Base-by-base conservation (phyloP, 768 basidiomycete species). In the Lactifluus hygrophoroides region DNA sequence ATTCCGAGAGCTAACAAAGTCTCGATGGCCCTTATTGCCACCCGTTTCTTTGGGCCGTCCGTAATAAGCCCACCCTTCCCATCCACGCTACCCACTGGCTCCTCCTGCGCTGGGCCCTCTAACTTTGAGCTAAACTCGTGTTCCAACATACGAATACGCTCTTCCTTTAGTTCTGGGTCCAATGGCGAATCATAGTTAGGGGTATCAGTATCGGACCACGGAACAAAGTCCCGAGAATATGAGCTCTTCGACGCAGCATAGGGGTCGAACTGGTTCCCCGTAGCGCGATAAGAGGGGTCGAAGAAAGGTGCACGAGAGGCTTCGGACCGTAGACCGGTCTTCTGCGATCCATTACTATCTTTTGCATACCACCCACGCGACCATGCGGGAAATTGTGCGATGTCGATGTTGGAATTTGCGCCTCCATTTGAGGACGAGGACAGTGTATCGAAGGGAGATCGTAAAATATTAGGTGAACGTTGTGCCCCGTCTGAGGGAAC, bases 81-180 rank as follows among this genome's bases (percentile, higher is more conserved):
- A 64, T 86, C 78, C 5, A 84, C 79, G 23, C 80, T 80, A 3
- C 86, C 86, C 13, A 86, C 69, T 4, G 79, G 58, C 17, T 76
- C 77, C 61, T 79, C 77, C 76, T 57, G 76, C 59, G 54, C 28
- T 61, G 56, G 19, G 55, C 45, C 58, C 61, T 47, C 76, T 74
- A n/a, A 71, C 68, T 3, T 80, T 69, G 67, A 44, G 19, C 53
- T 27, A 44, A 87, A 88, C 61, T 86, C 84, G 17, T 77, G 77
- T 66, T 86, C 81, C 10, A 88, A 75, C 84, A 86, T 86, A 6
- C 83, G 79, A 64, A 86, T 75, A 17, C 85, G 76, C 64, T 86
- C 85, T 68, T 83, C 82, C 67, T 85, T 87, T 30, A 80, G 71
- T n/a, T 74, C 69, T 1, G 77, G 69, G 56, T 81, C 76, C 4